Conservation (phyloP, 495 filamentous ascomycete genomes). For the Daldinia concentrica region DNA sequence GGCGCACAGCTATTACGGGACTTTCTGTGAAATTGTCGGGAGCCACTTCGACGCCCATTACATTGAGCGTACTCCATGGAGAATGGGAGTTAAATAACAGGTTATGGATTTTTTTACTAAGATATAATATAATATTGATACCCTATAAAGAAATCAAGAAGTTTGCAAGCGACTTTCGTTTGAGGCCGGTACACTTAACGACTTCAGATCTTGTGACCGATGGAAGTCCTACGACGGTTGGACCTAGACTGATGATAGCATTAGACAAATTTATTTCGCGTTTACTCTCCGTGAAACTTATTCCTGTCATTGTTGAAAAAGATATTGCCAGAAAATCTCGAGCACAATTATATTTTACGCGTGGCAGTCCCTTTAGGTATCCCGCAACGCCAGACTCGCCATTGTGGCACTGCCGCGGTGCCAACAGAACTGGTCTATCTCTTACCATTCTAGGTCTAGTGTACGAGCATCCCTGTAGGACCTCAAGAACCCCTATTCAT, state of each 20-base stretch:
- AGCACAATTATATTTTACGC: too few relatives aligned
- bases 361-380: too few relatives aligned
- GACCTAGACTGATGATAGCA: too few relatives aligned
- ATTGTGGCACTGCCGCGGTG: slow-evolving; percentile 16
- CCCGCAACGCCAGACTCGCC: too few relatives aligned
- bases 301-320: too few relatives aligned
- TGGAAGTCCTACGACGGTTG: too few relatives aligned
- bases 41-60: slow-evolving; percentile 14
- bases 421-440: background rate
- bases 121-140: too few relatives aligned
- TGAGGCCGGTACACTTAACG: background rate
- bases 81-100: background rate
- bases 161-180: background rate
- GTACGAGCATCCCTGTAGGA: slow-evolving; percentile 39
- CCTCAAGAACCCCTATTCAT: background rate
- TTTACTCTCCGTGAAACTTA: too few relatives aligned
- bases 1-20: slow-evolving; percentile 40
- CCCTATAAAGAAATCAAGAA: background rate
- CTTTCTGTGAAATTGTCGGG: slow-evolving; percentile 39
- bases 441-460: slow-evolving; percentile 30
- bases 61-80: background rate
- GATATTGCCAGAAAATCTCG: too few relatives aligned
- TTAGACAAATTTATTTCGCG: too few relatives aligned
- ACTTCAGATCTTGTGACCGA: too few relatives aligned
- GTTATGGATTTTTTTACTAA: background rate